Base-by-base conservation (phyloP, 306 rosid genomes). In the Dryas drummondii region DNA sequence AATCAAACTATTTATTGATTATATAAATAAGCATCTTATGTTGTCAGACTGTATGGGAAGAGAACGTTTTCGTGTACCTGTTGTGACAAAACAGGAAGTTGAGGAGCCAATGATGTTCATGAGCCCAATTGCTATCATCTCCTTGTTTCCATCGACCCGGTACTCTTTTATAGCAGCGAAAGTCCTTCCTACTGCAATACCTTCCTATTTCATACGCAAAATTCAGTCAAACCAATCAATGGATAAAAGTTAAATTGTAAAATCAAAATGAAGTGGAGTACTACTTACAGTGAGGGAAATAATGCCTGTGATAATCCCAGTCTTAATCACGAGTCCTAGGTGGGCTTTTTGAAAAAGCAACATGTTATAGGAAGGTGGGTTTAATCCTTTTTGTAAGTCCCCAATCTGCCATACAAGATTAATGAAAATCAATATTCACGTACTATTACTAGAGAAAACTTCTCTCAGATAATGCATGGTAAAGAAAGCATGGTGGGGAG, bases 161-260 rank as follows among this genome's bases (percentile, higher is more conserved):
- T 94, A 94, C 71, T 87, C 91, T 84, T 83, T 89, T 5, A 94
- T 72, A 41, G 91, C 85, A 49, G 98, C 98, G 87, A 94, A 94
- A 17, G 98, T 94, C 56, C 98, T 90, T 82, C 98, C 98, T 5
- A 94, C 98, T 32, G 98, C 98, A 76, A 94, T 94, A 19, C 98
- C 98, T 86, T 94, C 98, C 98, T 94, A 84, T 86, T 79, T 75
- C 9, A 47, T 55, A 37, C 73, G 32, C 22, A 81, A 11, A 49
- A 9, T 14, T 55, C 27, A 49, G 56, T 68, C 54, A 67, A 9
- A 40, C 65, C 48, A 26, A 12, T 17, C 47, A 15, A 37, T 5
- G 5, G 0, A 6, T 27, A 6, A 27, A 53, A 53, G 40, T n/a
- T 2, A 15, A 65, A 7, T 7, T 40, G 6, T 46, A 46, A 46